Conservation (phyloP, 306 rosid genomes). For the Quercus parvula region DNA sequence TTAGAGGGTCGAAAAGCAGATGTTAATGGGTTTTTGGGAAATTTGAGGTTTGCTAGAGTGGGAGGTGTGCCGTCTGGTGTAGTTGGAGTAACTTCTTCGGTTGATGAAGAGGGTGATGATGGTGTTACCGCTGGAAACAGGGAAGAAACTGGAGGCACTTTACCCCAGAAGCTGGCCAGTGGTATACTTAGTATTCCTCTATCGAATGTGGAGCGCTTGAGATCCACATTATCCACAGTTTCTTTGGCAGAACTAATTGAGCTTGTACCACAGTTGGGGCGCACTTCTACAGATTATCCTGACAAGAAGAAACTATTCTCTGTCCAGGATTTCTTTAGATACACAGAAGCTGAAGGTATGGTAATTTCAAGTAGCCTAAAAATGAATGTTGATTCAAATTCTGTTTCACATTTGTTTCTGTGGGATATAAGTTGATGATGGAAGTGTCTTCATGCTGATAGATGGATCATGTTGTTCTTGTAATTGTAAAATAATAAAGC, state of each 20-base stretch:
- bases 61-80: slow-evolving; percentile 80
- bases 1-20: slow-evolving; percentile 67
- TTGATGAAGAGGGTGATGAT: slow-evolving; percentile 56
- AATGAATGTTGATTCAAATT: slow-evolving; percentile 14
- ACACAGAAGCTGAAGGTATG: slow-evolving; percentile 98
- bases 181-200: slow-evolving; percentile 84
- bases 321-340: slow-evolving; percentile 97
- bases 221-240: slow-evolving; percentile 82
- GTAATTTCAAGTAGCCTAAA: slow-evolving; percentile 8
- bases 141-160: slow-evolving; percentile 62
- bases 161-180: slow-evolving; percentile 79
- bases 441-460: not conserved
- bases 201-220: slow-evolving; percentile 95
- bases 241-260: slow-evolving; percentile 85
- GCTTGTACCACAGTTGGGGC: slow-evolving; percentile 83
- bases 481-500: not conserved
- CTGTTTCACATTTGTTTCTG: not conserved
- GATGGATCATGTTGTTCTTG: not conserved
- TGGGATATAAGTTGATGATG: not conserved
- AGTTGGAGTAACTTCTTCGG: slow-evolving; percentile 59
- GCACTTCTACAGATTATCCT: slow-evolving; percentile 81
- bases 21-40: slow-evolving; percentile 82
- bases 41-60: slow-evolving; percentile 85
- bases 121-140: slow-evolving; percentile 37
- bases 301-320: slow-evolving; percentile 92